These are phyloP conservation scores for Pyrus pyrifolia DNA, from an alignment of 306 rosid genomes.

Conservation along the genomic window DNA sequence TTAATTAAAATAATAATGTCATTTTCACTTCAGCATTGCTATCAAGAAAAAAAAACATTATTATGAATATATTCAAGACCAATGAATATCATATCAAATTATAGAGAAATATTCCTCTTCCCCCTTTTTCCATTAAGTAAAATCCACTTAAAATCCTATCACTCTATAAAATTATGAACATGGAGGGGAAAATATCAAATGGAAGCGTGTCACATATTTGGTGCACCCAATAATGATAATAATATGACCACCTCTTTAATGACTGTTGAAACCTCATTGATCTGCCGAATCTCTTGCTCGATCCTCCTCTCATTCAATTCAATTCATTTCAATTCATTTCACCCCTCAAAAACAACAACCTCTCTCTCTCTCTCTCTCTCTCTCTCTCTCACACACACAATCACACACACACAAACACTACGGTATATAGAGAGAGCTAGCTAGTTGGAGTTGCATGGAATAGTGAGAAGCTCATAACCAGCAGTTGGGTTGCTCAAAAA, in stretches of 20 bases:
- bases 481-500: not conserved
- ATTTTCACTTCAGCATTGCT: no score
- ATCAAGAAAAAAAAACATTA: no score
- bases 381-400: not conserved
- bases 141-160: not conserved
- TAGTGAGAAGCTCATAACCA: constrained; percentile 4
- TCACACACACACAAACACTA: not conserved
- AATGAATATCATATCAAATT: no score
- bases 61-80: no score
- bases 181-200: constrained; percentile 26
- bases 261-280: constrained; percentile 42
- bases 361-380: constrained; percentile 8
- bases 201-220: constrained; percentile 37
- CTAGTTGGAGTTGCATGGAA: constrained; percentile 39
- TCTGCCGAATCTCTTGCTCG: constrained; percentile 44
- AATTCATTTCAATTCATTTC: not conserved
- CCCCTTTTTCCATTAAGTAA: not conserved
- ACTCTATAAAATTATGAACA: no score
- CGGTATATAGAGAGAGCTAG: not conserved
- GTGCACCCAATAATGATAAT: constrained; percentile 27
- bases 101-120: not conserved
- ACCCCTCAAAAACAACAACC: constrained; percentile 16
- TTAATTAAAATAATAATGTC: no score
- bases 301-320: constrained; percentile 10
- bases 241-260: constrained; percentile 42